Conservation (phyloP, 2,329 filamentous ascomycete genomes). For the Cladobotryum protrusum region DNA sequence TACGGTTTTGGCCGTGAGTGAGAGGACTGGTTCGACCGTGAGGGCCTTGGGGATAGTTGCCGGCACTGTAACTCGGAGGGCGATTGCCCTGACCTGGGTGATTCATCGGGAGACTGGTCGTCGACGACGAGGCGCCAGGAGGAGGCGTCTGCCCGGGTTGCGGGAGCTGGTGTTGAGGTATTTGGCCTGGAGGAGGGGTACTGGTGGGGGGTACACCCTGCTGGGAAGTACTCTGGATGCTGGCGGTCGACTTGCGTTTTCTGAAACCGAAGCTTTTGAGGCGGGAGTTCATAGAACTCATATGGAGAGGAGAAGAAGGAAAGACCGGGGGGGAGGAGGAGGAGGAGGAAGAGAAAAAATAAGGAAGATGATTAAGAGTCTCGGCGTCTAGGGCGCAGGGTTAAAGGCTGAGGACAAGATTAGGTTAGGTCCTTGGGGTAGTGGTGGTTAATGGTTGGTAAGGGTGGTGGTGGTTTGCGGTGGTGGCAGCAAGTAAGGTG, state of each 20-base stretch:
- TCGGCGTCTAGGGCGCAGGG: conserved; percentile 5
- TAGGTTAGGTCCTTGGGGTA: conserved; percentile 6
- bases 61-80: conserved; percentile 56
- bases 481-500: background rate
- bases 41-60: conserved; percentile 44
- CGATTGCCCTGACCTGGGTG: conserved; percentile 53
- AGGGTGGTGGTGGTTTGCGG: background rate
- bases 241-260: conserved; percentile 67
- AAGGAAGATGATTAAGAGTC: too few relatives aligned
- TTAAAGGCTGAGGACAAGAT: conserved; percentile 2
- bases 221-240: conserved; percentile 46
- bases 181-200: conserved; percentile 40
- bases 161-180: conserved; percentile 41
- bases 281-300: conserved; percentile 75
- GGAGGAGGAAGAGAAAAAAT: conserved; percentile 5
- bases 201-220: conserved; percentile 32
- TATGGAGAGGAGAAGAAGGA: conserved; percentile 31
- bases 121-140: conserved; percentile 37
- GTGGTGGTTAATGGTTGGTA: background rate
- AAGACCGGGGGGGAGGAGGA: conserved; percentile 19
- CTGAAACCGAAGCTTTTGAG: conserved; percentile 76
- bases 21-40: conserved; percentile 50
- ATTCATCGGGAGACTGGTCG: conserved; percentile 53
- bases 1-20: conserved; percentile 43
- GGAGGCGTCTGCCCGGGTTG: conserved; percentile 29